Percentiles rank a stretch among this genome's conserved stretches.
These are phyloP conservation scores for Blastobotrys persicus DNA, from an alignment of 1,139 yeast species.

Conservation along the genomic window DNA sequence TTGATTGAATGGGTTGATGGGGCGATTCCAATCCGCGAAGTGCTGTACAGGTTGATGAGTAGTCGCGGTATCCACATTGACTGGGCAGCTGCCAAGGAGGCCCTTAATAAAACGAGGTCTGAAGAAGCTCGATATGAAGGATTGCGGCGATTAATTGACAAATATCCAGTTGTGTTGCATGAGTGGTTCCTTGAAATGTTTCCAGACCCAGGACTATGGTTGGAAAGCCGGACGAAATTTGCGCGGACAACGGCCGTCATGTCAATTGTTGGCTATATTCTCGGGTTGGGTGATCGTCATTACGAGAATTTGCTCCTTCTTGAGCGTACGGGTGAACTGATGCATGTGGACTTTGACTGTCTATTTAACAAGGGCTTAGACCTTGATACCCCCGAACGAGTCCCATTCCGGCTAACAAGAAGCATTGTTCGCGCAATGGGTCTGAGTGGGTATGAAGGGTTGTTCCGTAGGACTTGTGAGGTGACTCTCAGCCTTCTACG, in stretches of 20 bases:
- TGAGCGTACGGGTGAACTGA: constrained; percentile 69
- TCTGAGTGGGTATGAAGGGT: constrained; percentile 84
- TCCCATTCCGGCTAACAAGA: constrained; percentile 87
- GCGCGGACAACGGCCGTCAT: constrained; percentile 87
- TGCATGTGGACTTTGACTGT: constrained; percentile 97
- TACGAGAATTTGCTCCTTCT: constrained; percentile 84
- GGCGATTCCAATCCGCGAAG: constrained; percentile 74
- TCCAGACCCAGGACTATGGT: constrained; percentile 90
- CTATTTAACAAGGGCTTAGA: constrained; percentile 71
- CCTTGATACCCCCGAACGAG: constrained; percentile 80
- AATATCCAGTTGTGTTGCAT: constrained; percentile 72
- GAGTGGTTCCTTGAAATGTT: constrained; percentile 87
- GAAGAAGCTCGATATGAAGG: constrained; percentile 7
- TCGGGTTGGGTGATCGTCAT: constrained; percentile 85
- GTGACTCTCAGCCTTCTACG: constrained; percentile 74
- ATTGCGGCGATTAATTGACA: constrained; percentile 28
- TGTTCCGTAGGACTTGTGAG: constrained; percentile 82
- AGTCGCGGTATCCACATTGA: constrained; percentile 39
- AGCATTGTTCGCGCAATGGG: constrained; percentile 93
- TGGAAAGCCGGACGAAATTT: constrained; percentile 68
- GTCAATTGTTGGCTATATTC: constrained; percentile 93
- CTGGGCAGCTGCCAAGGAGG: constrained; percentile 19
- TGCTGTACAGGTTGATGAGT: constrained; percentile 49
- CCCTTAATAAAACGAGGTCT: constrained; percentile 6
- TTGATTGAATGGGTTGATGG: constrained; percentile 90